Evolutionary conservation across 306 rosid species (phyloP).

Genomic region (Cotoneaster glaucophyllus): DNA sequence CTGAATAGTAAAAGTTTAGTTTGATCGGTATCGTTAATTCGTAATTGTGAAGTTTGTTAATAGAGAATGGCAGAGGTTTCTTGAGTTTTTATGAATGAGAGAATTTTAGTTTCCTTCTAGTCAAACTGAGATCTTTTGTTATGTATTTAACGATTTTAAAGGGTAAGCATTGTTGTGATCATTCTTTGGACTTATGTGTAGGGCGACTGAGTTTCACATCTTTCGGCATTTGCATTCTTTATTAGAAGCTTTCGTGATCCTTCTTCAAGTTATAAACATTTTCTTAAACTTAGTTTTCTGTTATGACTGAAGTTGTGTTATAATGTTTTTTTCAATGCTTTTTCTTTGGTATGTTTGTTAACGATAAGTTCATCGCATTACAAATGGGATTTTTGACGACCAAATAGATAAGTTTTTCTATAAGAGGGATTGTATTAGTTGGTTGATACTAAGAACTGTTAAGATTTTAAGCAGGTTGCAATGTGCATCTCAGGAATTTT

Average conservation of each 20-base stretch:
- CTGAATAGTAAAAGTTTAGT: neutral
- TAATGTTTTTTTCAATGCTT: neutral
- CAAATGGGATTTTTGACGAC: neutral
- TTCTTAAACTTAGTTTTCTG: neutral
- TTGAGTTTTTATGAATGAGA: neutral
- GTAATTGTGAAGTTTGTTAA: neutral
- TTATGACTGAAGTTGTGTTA: neutral
- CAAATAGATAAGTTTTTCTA: neutral
- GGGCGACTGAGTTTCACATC: neutral
- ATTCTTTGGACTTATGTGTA: neutral
- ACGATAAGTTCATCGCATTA: neutral
- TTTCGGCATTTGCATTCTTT: neutral
- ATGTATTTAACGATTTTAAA: neutral
- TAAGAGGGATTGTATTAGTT: neutral
- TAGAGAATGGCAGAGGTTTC: neutral
- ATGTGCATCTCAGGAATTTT: neutral
- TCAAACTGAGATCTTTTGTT: neutral
- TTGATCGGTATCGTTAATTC: neutral
- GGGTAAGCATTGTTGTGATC: neutral
- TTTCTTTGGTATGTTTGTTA: neutral
- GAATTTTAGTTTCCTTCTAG: neutral
- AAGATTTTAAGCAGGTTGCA: neutral
- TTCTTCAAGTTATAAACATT: neutral
- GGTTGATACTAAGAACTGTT: neutral
- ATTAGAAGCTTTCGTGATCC: neutral